Base-by-base conservation (phyloP, 2,329 filamentous ascomycete species). In the Colletotrichum orchidophilum region DNA sequence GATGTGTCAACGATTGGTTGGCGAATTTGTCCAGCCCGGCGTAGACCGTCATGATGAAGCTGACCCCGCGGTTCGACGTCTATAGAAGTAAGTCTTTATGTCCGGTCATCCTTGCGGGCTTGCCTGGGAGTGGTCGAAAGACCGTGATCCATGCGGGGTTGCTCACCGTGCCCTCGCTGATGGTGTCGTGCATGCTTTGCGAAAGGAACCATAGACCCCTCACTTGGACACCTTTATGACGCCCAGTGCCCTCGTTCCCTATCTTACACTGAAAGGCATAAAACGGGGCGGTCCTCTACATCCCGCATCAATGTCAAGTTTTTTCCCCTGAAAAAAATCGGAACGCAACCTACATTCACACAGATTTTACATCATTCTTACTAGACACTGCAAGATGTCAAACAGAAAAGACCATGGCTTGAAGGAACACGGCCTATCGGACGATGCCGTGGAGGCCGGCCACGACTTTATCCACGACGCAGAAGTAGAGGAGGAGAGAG, bases 381-480 rank as follows among this genome's bases (percentile, higher is more conserved):
- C 6, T 3, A 42, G 7, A 6, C 18, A 42, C 2, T 18, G 15
- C 6, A 50, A 15, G 5, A 70, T 70, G 63, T 70, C 67, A 1
- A 62, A 57, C 42, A 50, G 63, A 3, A 66, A 66, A 26, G 63
- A 70, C 9, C 67, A 70, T 18, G 63, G 67, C 3, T 50, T 62
- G 3, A 70, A 70, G 57, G 29, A 66, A 39, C 67, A 70, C 3
- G 67, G 67, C 2, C 63, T 70, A 29, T 67, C 67, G 26, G 67
- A 67, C 21, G 67, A 70, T 7, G 80, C 79, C 18, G 62, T 77
- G 7, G 79, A 80, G 63, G 67, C 67, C 3, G 68, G 70, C 7
- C 80, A 81, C 55, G 80, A 81, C 21, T 75, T 81, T 54, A 81
- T 81, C 21, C 79, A 81, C 59, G 64, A 75, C 3, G 80, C 79